Base-by-base conservation (phyloP, 192 early-diverging fungal genomes). In the Backusella macrospora region DNA sequence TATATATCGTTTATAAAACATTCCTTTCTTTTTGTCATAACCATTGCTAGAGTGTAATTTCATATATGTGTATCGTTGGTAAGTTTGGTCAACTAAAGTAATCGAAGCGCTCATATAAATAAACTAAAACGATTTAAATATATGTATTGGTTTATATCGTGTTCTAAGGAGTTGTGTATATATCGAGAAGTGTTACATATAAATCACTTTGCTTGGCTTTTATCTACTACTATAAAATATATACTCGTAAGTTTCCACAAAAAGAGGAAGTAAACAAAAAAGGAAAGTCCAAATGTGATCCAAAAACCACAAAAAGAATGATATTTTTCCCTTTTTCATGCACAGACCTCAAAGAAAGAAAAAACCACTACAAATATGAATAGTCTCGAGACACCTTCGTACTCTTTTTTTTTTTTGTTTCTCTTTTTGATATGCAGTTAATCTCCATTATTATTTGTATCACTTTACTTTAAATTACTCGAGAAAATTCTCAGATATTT, bases 291-390 rank as follows among this genome's bases (percentile, higher is more conserved):
- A 26, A 59, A 59, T 59, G 52, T 59, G 52, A 59, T 59, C 21
- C 26, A 26, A 59, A 59, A 23, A 12, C 12, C 52, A 59, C 23
- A 59, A 59, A 18, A 59, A 59, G 9, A 59, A 1, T 9, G 23
- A 21, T 59, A 59, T 23, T 59, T 13, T 59, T 59, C 52, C 52
- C 10, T 59, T 59, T 59, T 59, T 59, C 21, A 59, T 49, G 52
- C 52, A 59, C 52, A 59, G 52, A 59, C 52, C 52, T 59, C 52
- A 59, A 59, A 59, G 26, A 59, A 59, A 23, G 26, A 10, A 59
- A 26, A 23, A 26, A 3, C 21, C n/a, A 13, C 52, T 59, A 59
- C 26, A 18, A 34, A 34, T 34, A 34, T 34, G 29, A 34, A 34
- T 34, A 34, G 29, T 34, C 29, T 34, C 29, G 29, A 34, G 7